These are phyloP conservation scores for Epicoccum sorghinum DNA, from an alignment of 2,329 filamentous ascomycete species.

Conservation along the genomic window DNA sequence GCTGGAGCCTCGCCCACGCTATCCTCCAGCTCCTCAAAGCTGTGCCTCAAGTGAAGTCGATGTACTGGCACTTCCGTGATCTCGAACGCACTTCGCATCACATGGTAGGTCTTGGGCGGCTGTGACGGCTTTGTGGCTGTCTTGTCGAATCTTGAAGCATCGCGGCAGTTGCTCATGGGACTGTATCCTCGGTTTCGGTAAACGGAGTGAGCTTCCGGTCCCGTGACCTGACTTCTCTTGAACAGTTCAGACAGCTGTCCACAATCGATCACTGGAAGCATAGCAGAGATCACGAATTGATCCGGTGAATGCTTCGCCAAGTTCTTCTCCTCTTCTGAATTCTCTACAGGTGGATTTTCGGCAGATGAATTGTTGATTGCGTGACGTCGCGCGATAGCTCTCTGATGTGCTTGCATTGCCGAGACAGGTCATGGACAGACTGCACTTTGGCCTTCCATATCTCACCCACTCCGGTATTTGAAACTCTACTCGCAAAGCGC, in stretches of 20 bases:
- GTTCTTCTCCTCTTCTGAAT: not conserved
- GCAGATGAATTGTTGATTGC: too few relatives aligned
- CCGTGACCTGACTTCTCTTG: not conserved
- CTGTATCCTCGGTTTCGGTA: conserved; percentile 10
- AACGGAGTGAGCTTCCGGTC: not conserved
- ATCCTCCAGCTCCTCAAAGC: not conserved
- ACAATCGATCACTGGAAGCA: too few relatives aligned
- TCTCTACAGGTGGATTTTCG: too few relatives aligned
- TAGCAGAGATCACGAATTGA: too few relatives aligned
- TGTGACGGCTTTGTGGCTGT: not conserved
- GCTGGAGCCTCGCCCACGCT: not conserved
- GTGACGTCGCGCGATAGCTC: too few relatives aligned
- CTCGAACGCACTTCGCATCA: not conserved
- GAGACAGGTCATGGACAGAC: too few relatives aligned
- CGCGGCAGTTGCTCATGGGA: conserved; percentile 3
- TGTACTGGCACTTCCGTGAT: not conserved
- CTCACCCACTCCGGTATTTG: too few relatives aligned
- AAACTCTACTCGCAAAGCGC: too few relatives aligned
- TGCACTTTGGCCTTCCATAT: too few relatives aligned
- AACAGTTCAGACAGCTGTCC: too few relatives aligned
- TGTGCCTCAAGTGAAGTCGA: not conserved
- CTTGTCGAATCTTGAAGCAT: not conserved
- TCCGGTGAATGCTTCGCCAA: too few relatives aligned
- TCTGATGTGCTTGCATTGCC: too few relatives aligned
- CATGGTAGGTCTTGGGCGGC: not conserved